Base-by-base conservation (phyloP, 805 yeast species). In the Starmerella gropengiesseri region DNA sequence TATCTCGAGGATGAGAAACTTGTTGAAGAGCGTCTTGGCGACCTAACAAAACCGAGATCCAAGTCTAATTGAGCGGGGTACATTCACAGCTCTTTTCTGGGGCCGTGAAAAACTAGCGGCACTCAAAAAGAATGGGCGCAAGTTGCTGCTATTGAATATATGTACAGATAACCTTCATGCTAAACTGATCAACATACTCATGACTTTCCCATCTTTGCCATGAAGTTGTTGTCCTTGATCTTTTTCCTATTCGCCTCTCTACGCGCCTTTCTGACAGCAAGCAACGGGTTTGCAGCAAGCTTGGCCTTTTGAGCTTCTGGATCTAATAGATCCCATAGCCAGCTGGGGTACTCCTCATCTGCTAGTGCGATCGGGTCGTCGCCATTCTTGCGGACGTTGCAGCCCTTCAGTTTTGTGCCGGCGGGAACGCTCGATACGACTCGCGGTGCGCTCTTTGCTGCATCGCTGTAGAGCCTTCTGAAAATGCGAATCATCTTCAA, bases 251-350 rank as follows among this genome's bases (percentile, higher is more conserved):
- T 84, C 43, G 69, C 71, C 55, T 72, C 71, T 57, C 87, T 74
- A 54, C 85, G 67, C 55, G 75, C 73, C 58, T 74, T 81, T 58
- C 81, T 74, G 61, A 89, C 82, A 51, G 69, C 69, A 64, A 71
- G 72, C 39, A 78, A 68, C 31, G 84, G 83, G 44, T 74, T 74
- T 19, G 67, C 68, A 39, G 73, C 77, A 29, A 80, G 67, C 51
- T 71, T 67, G 21, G 67, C 71, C 44, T 69, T 66, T 55, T 74
- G 77, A n/a, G 73, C 73, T 29, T 73, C 72, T 40, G 72, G 66
- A 60, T 87, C 94, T 25, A 86, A 70, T 37, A 83, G 67, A 5
- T 71, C 74, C 97, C 97, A 91, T 41, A 89, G 69, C 98, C 98
- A 89, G 34, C 72, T 82, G 5, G 98, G 98, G 58, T 89, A 89